A percentile compares a stretch with the other conserved stretches of the same genome.
phyloP scores from a whole-genome alignment of 768 basidiomycete species.

The Pulveroboletus frians region DNA sequence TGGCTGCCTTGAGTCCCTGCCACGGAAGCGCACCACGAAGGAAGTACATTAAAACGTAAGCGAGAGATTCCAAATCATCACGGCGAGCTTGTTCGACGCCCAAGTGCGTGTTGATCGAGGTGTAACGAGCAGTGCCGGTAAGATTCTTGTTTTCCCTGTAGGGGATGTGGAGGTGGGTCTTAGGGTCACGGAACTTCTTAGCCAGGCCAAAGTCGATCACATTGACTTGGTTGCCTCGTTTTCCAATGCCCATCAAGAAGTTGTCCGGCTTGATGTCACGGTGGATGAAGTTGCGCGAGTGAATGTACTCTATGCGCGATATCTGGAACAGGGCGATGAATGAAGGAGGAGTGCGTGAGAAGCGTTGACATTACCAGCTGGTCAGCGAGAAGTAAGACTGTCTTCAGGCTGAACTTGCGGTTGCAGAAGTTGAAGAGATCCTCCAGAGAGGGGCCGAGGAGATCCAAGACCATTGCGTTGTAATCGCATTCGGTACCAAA shows the following conservation, averaged over 20 bases:
- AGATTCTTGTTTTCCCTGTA: slow-evolving; percentile 99
- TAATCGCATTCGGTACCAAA: slow-evolving; percentile 96
- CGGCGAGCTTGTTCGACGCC: slow-evolving; percentile 98
- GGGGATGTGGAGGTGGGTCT: slow-evolving; percentile 99
- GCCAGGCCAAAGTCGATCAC: slow-evolving; percentile 97
- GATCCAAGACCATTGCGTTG: slow-evolving; percentile 99
- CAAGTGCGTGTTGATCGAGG: slow-evolving; percentile 97
- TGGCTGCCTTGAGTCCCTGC: slow-evolving; percentile 99
- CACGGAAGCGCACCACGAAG: slow-evolving; percentile 96
- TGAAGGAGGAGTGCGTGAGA: slow-evolving; percentile 37
- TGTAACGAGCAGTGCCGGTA: slow-evolving; percentile 98
- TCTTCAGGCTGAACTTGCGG: slow-evolving; percentile 97
- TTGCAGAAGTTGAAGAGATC: slow-evolving; percentile 94
- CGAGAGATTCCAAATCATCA: slow-evolving; percentile 96
- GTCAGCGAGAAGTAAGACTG: slow-evolving; percentile 92
- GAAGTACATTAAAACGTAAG: slow-evolving; percentile 99
- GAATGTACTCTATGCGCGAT: slow-evolving; percentile 98
- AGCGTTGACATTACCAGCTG: slow-evolving; percentile 58
- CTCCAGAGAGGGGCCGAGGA: slow-evolving; percentile 87
- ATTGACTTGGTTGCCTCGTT: slow-evolving; percentile 99
- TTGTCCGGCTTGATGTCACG: slow-evolving; percentile 99
- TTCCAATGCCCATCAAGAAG: slow-evolving; percentile 99
- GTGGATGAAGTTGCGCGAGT: slow-evolving; percentile 97
- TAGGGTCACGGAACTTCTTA: slow-evolving; percentile 99
- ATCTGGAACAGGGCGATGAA: slow-evolving; percentile 49